Base-by-base conservation (phyloP, 1,139 yeast species). In the Diutina mesorugosa region DNA sequence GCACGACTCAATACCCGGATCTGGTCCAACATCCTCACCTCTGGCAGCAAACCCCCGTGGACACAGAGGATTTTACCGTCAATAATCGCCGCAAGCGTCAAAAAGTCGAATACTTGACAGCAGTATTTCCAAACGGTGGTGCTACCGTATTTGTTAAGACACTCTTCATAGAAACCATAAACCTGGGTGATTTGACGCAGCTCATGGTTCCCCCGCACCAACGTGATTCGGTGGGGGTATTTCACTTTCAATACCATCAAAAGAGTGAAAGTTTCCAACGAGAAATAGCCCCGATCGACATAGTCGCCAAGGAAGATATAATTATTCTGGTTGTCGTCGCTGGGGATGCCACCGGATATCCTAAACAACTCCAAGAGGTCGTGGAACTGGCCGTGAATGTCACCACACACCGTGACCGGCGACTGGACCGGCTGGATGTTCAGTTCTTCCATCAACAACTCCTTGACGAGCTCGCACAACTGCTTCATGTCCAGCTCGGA, bases 341-440 rank as follows among this genome's bases (percentile, higher is more conserved):
- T 59, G 1, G 99, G 99, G 65, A 95, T 81, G 47, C 98, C 98
- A 35, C 99, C 99, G 35, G 95, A 85, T 53, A 91, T 88, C 63
- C 96, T 81, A 69, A 93, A 93, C 53, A 93, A 77, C 70, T 93
- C 98, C 67, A 93, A 76, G 60, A 93, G 76, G 70, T 93, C 99
- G 67, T 93, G 98, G 69, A 93, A 93, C 70, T 93, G 99, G 7
- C 99, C 99, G 32, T 50, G 53, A 16, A 50, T 95, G 71, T 93
- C 99, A 62, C 99, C 99, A 76, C 98, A 93, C 14, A 93, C 97
- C 1, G 97, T 90, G n/a, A 93, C 98, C 1, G 99, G 99, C 45
- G 95, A 84, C 68, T 86, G 90, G 14, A 93, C 98, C 0, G 99
- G 98, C 67, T 93, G 98, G 62, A 93, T 91, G 69, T 93, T 93